These are phyloP conservation scores for Parietichytrium sp. DNA, from an alignment of 108 stramenopile species.

Conservation along the genomic window DNA sequence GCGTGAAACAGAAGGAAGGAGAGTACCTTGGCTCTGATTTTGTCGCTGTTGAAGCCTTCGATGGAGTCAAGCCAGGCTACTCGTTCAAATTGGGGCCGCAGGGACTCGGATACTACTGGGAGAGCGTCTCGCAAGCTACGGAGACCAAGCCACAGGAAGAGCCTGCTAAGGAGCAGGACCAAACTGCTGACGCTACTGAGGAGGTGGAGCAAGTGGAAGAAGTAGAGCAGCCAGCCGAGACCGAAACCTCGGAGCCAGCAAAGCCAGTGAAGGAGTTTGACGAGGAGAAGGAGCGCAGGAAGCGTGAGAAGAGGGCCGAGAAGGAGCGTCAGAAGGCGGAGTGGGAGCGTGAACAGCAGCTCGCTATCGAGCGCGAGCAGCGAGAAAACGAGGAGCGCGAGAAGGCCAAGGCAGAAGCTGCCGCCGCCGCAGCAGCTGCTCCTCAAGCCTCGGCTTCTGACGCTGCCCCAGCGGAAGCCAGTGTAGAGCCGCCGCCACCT, in stretches of 20 bases:
- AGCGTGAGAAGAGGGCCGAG: background rate
- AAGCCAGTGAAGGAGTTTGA: background rate
- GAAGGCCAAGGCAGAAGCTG: conserved; percentile 3
- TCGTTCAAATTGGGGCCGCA: conserved; percentile 8
- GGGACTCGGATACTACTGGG: conserved; percentile 31
- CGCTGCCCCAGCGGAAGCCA: background rate
- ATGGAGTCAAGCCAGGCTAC: background rate
- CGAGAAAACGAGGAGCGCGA: background rate
- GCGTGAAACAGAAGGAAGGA: conserved; percentile 12
- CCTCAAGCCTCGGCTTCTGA: background rate
- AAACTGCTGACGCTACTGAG: background rate
- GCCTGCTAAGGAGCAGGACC: background rate
- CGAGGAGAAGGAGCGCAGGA: conserved; percentile 39
- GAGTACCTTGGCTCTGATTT: conserved; percentile 21
- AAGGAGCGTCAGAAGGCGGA: conserved; percentile 39
- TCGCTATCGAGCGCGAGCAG: conserved; percentile 10
- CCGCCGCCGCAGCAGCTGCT: background rate
- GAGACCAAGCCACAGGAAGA: background rate
- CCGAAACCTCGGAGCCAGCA: background rate
- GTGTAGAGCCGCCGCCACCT: background rate
- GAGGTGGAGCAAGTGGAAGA: background rate
- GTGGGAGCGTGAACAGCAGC: conserved; percentile 4
- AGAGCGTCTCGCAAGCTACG: too few relatives aligned
- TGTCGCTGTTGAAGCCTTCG: background rate
- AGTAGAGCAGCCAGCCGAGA: background rate